Evolutionary conservation across 768 basidiomycete genomes (phyloP), one percentile per base, ranked within the genome.

Genomic region (Favolaschia claudopus): DNA sequence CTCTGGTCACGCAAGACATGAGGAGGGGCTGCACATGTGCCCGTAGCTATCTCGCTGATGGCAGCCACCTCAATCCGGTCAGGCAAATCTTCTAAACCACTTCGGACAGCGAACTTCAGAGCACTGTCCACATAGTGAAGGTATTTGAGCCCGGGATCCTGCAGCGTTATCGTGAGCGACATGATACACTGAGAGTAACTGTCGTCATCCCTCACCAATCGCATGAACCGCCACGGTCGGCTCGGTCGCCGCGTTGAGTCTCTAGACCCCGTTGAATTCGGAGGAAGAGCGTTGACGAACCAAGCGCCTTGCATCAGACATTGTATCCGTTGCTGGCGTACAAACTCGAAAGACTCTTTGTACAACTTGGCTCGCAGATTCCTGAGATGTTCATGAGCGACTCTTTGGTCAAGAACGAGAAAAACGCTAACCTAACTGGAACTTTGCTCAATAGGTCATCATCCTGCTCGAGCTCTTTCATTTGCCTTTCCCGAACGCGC

Each of bases 301-400:
- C 95, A 97, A 20, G 93, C 91, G 29, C 95, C 95, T 70, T 94
- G 89, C 42, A 93, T 76, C 34, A 97, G 74, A 68, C 94, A 96
- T 63, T 92, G 89, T 68, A 95, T 89, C 50, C 95, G 83, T 73
- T 97, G 95, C 70, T 91, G 89, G 37, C 89, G 82, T 20, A 97
- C 91, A 67, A 95, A 96, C 68, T 94, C 92, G 63, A 86, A 93
- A 14, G 92, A 94, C 70, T 97, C 95, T 68, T 88, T 93, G 79
- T 92, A 92, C 20, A 97, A 79, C 64, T 93, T 92, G 38, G 87
- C 87, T 19, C 93, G 87, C 39, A 97, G 77, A 70, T 92, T 94
- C 52, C 93, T 95, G 66, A 43, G 19, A 97, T 77, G 70, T 92
- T 94, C 52, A 93, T 95, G 66, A 43, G 19, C 24, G 24, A n/a